Evolutionary conservation across 345 rosid genomes (phyloP), one percentile per base, ranked within the genome.

Genomic region (Viola odorata): DNA sequence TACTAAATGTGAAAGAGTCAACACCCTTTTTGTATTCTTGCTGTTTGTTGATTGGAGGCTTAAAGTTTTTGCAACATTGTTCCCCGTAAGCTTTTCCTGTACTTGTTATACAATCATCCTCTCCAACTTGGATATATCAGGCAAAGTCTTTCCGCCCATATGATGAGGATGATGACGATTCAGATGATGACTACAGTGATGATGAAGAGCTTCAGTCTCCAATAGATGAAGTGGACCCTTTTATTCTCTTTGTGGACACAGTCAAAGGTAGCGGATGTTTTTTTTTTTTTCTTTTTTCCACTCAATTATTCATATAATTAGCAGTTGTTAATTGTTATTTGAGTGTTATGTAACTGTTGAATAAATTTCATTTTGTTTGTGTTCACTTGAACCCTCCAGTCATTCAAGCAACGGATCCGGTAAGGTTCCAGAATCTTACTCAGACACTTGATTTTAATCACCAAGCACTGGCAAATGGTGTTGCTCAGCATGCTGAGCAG

Each of bases 201-300:
- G 96, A 95, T 64, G 98, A 95, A 47, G 99, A 86, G 76, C 71
- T 85, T 71, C 96, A 85, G 64, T 95, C 98, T 7, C 99, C 99
- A 54, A 88, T 95, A 15, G 98, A 91, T 71, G 96, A 95, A 67
- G 90, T 95, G 68, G 99, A 95, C 70, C 98, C 99, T 51, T 95
- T 95, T 71, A 75, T 95, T 60, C 81, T 82, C 82, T 95, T 95
- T 66, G 91, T 85, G 41, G 99, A 95, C 61, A 81, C 95, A 39
- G 67, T 95, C 41, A 91, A 84, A 81, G 98, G 99, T 91, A 67
- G 53, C 60, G 11, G 8, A 1, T 54, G 53, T 37, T 49, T 38
- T 14, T 41, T 1, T 2, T 14, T 12, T 12, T 57, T 37, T 15
- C 3, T 16, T 45, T 3, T 5, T 6, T 5, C 8, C 13, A 12